Conservation (phyloP, 2,329 filamentous ascomycete genomes). For the Ophiocordyceps robertsii region DNA sequence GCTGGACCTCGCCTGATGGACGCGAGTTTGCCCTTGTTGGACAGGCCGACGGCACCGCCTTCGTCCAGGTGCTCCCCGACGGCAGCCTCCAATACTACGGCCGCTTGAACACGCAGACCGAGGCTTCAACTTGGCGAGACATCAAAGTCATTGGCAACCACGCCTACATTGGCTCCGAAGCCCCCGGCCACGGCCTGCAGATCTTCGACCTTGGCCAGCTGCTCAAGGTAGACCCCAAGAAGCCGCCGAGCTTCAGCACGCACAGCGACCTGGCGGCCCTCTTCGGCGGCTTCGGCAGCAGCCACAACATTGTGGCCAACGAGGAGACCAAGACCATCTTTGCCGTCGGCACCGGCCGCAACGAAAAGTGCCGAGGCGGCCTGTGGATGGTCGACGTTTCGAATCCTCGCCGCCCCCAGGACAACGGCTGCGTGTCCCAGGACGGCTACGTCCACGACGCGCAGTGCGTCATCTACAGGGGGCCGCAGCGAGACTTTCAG, state of each 20-base stretch:
- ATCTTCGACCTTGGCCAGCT: constrained; percentile 49
- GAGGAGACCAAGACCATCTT: constrained; percentile 31
- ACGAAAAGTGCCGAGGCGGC: constrained; percentile 28
- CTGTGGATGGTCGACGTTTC: constrained; percentile 42
- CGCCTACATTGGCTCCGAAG: constrained; percentile 27
- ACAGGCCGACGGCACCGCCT: constrained; percentile 34
- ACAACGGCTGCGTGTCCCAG: constrained; percentile 30
- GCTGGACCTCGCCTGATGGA: constrained; percentile 31
- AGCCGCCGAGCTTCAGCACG: constrained; percentile 19
- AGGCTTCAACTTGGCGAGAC: constrained; percentile 23
- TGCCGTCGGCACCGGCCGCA: constrained; percentile 26
- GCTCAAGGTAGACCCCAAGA: constrained; percentile 27
- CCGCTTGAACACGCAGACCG: constrained; percentile 28
- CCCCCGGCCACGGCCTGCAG: constrained; percentile 42
- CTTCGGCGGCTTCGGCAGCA: constrained; percentile 24
- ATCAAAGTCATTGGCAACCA: constrained; percentile 25
- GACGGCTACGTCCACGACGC: constrained; percentile 40
- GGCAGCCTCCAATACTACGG: constrained; percentile 33
- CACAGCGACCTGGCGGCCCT: constrained; percentile 20
- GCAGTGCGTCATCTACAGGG: constrained; percentile 39
- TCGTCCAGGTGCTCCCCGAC: constrained; percentile 30
- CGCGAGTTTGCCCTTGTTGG: constrained; percentile 36
- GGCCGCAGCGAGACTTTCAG: constrained; percentile 29
- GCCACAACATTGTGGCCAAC: constrained; percentile 37
- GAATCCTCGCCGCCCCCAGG: constrained; percentile 35